Conservation (phyloP, 176 grass and related monocot species). For the Oryza nivara region DNA sequence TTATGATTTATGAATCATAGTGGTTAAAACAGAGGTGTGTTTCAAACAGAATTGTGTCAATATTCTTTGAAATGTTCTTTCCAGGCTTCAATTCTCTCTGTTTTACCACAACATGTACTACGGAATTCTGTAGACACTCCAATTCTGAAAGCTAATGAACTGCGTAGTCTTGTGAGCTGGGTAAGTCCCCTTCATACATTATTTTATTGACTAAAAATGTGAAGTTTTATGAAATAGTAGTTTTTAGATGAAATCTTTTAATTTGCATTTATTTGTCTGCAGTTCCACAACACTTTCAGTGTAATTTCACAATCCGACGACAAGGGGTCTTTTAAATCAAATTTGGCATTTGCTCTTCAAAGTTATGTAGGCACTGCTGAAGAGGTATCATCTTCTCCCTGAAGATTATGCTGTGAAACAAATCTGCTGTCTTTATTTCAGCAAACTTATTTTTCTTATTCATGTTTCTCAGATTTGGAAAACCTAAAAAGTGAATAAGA, state of each 20-base stretch:
- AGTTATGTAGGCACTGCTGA: constrained; percentile 73
- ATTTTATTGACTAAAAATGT: not conserved
- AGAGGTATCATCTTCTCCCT: constrained; percentile 61
- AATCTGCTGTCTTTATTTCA: not conserved
- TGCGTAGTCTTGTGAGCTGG: constrained; percentile 77
- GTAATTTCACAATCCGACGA: constrained; percentile 54
- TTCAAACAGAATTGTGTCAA: constrained; percentile 18
- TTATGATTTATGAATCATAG: not conserved
- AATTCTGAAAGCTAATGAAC: constrained; percentile 59
- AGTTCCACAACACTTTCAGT: constrained; percentile 85
- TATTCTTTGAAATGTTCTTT: constrained; percentile 41
- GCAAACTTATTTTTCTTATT: not conserved
- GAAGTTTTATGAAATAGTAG: not conserved
- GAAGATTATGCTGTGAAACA: constrained; percentile 20
- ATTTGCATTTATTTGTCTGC: constrained; percentile 42
- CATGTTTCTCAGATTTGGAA: constrained; percentile 21
- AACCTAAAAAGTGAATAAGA: not conserved
- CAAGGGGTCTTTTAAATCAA: constrained; percentile 77
- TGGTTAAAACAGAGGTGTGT: not conserved
- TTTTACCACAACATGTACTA: constrained; percentile 74
- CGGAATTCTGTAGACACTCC: constrained; percentile 55
- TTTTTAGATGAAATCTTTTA: constrained; percentile 20
- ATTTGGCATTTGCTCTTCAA: constrained; percentile 86
- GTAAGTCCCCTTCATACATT: constrained; percentile 40
- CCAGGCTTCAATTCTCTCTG: constrained; percentile 89